Evolutionary conservation across 2,329 filamentous ascomycete species (phyloP).

Genomic region (Trichoderma pleuroti): DNA sequence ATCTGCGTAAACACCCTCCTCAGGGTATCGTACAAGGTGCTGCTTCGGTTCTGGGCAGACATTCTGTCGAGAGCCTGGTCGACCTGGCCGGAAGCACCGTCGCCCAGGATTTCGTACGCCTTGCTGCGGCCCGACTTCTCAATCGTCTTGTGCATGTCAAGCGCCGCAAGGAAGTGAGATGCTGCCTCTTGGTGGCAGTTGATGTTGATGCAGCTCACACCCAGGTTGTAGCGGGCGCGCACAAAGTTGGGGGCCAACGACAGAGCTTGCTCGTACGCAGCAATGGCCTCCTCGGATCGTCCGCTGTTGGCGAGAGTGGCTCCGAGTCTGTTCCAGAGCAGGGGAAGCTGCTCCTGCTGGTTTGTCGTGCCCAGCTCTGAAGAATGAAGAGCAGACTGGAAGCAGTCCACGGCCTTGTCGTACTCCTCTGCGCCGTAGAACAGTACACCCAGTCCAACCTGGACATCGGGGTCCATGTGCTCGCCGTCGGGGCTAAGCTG

Average conservation of each 20-base stretch:
- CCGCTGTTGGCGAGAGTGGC: conserved; percentile 95
- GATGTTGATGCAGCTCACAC: conserved; percentile 95
- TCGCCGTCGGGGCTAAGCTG: conserved; percentile 88
- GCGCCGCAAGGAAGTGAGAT: conserved; percentile 82
- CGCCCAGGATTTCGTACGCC: conserved; percentile 76
- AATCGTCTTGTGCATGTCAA: conserved; percentile 93
- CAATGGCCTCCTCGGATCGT: conserved; percentile 90
- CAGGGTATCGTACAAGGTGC: conserved; percentile 92
- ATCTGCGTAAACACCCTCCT: conserved; percentile 95
- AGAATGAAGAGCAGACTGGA: conserved; percentile 82
- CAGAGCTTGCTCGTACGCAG: conserved; percentile 90
- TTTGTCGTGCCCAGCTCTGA: conserved; percentile 82
- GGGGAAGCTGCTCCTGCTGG: conserved; percentile 79
- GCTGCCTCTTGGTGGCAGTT: conserved; percentile 92
- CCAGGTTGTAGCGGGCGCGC: conserved; percentile 91
- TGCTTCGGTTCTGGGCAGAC: conserved; percentile 93
- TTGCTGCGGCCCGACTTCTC: conserved; percentile 80
- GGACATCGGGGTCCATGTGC: conserved; percentile 97
- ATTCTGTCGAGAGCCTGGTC: conserved; percentile 81
- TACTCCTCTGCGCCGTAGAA: conserved; percentile 99
- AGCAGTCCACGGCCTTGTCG: conserved; percentile 98
- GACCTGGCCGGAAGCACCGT: conserved; percentile 38
- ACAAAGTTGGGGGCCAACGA: conserved; percentile 94
- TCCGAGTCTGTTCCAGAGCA: conserved; percentile 95
- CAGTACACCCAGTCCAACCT: conserved; percentile 91